Evolutionary conservation across 495 filamentous ascomycete genomes (phyloP), one percentile per base, ranked within the genome.

Genomic region (Aspergillus carlsbadensis): DNA sequence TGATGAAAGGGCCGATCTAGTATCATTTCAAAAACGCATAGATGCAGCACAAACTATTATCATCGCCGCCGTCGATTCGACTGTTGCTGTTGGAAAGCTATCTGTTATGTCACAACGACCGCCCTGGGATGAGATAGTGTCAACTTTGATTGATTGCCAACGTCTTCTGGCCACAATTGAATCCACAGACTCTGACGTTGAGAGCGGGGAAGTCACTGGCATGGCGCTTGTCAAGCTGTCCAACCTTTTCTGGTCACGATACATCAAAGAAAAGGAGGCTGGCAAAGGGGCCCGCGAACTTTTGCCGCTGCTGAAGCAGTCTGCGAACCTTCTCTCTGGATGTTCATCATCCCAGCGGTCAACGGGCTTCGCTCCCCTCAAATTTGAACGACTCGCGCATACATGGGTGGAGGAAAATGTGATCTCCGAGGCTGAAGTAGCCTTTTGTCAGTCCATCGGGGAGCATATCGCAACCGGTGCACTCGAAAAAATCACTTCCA

Each of bases 211-310:
- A 15, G 57, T 57, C 24, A 61, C 63, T 15, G 66, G 66, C 0
- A 56, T 61, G 54, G 67, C 60, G 8, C 58, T 75, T 50, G 75
- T 77, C 39, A 69, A 86, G 65, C 76, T 96, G 26, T 94, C 91
- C 0, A 90, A 92, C 65, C 73, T 91, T 14, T 92, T 91, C 65
- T 94, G 88, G 77, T 76, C 84, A 18, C 81, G 86, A 20, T 81
- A 83, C 51, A 64, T 81, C 35, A 77, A 80, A 56, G 68, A 77
- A 14, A 79, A 76, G 54, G 75, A 78, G 52, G 50, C 59, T 29
- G 71, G 72, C 3, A 71, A 68, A 50, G 63, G 66, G 0, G 61
- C 69, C 20, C 69, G 66, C 7, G 68, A 72, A 15, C 67, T 77
- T 14, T 21, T 78, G 6, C 66, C 70, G 7, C 70, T 77, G 35